These are phyloP conservation scores for Fusarium torreyae DNA, from an alignment of 2,329 filamentous ascomycete species.

Conservation along the genomic window DNA sequence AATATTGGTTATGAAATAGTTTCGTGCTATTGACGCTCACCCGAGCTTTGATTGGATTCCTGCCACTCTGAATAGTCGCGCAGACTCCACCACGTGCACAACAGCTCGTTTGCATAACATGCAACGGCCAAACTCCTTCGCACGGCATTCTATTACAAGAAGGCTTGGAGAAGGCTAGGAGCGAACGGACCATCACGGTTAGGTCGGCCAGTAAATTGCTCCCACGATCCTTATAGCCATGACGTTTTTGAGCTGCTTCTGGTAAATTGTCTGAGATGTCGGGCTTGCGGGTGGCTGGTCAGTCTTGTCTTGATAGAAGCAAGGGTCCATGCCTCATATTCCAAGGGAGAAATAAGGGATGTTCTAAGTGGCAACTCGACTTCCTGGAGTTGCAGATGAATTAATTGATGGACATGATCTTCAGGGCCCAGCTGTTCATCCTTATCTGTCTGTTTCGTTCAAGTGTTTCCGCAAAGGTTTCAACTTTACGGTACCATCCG, in stretches of 20 bases:
- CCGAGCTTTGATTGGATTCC: constrained; percentile 43
- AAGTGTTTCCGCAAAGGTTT: constrained; percentile 41
- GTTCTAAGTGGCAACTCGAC: constrained; percentile 11
- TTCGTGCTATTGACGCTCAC: constrained; percentile 2
- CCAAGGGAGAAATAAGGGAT: constrained; percentile 35
- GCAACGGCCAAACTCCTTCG: constrained; percentile 29
- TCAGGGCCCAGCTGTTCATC: constrained; percentile 30
- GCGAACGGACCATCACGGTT: constrained; percentile 9
- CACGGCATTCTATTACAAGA: constrained; percentile 25
- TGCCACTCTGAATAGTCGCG: constrained; percentile 28
- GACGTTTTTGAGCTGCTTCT: constrained; percentile 39
- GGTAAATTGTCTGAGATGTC: constrained; percentile 38
- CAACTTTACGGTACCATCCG: constrained; percentile 10
- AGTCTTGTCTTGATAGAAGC: constrained; percentile 23
- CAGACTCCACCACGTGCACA: constrained; percentile 31
- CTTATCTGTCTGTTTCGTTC: constrained; percentile 36
- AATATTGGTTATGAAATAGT: constrained; percentile 22
- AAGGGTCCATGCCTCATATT: constrained; percentile 34
- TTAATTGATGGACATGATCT: constrained; percentile 29
- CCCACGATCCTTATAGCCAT: constrained; percentile 9
- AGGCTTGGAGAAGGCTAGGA: constrained; percentile 13
- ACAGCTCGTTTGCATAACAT: constrained; percentile 33
- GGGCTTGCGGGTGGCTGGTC: constrained; percentile 38
- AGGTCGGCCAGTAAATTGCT: constrained; percentile 22
- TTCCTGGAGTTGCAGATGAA: background rate